Conservation (phyloP, 164 flowering plant species). For the Paratinospora sagittata region DNA sequence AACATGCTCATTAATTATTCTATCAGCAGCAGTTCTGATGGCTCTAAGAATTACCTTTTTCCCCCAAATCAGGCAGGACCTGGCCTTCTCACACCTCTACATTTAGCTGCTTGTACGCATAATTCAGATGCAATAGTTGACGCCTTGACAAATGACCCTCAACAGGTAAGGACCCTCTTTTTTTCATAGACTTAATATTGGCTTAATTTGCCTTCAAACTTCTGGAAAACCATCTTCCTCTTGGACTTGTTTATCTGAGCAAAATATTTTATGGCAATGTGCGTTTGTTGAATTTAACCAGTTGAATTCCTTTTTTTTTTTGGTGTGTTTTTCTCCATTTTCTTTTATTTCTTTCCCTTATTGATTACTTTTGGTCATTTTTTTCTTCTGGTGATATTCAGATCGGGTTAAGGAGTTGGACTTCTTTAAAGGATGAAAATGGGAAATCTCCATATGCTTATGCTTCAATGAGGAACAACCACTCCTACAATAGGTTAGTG, state of each 20-base stretch:
- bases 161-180: slow-evolving; percentile 37
- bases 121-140: slow-evolving; percentile 60
- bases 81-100: slow-evolving; percentile 80
- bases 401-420: slow-evolving; percentile 82
- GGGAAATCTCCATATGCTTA: slow-evolving; percentile 71
- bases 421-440: slow-evolving; percentile 50
- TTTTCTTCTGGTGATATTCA: slow-evolving; percentile 18
- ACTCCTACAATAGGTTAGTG: slow-evolving; percentile 65
- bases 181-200: neutral
- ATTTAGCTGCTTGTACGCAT: slow-evolving; percentile 72
- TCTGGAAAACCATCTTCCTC: neutral
- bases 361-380: no score
- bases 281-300: neutral
- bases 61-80: slow-evolving; percentile 64
- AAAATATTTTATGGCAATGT: slow-evolving; percentile 17
- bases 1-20: slow-evolving; percentile 62
- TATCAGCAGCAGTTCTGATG: slow-evolving; percentile 16
- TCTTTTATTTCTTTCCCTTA: neutral
- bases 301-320: neutral
- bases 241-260: slow-evolving; percentile 4
- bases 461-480: slow-evolving; percentile 58
- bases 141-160: slow-evolving; percentile 74
- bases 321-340: no score
- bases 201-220: neutral
- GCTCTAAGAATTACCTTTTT: slow-evolving; percentile 47